A percentile compares a stretch with the other conserved stretches of the same genome.
phyloP scores from a whole-genome alignment of 768 basidiomycete species.

The Podaxis rugospora region DNA sequence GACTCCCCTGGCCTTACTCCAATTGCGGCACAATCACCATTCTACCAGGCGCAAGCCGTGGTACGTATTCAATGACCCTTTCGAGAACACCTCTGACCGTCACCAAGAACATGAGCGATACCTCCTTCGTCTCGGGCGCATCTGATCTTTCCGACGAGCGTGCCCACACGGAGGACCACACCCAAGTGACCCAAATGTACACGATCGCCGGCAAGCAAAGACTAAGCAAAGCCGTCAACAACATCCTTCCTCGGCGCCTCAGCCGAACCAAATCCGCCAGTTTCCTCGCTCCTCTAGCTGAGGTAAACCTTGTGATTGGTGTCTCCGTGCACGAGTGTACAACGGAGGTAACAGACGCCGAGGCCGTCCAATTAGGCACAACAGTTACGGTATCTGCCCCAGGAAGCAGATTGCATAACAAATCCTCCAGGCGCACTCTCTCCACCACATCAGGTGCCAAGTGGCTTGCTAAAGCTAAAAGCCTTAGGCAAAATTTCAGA shows the following conservation, averaged over 20 bases:
- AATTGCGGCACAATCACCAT: conserved; percentile 2
- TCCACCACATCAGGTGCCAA: not conserved
- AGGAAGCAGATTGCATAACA: conserved; percentile 1
- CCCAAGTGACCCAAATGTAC: not conserved
- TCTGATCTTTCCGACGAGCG: conserved; percentile 7
- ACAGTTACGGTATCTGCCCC: conserved; percentile 8
- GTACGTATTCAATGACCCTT: not conserved
- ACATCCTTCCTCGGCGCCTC: conserved; percentile 3
- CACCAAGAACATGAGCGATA: conserved; percentile 6
- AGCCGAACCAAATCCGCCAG: conserved; percentile 4
- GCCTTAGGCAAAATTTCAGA: not conserved
- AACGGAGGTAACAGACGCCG: not conserved
- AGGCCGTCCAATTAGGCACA: conserved; percentile 4
- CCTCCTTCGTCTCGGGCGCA: conserved; percentile 3
- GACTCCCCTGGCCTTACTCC: not conserved
- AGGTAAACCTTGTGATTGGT: conserved; percentile 6
- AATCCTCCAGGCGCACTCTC: conserved; percentile 1
- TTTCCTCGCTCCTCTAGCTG: not conserved
- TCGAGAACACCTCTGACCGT: not conserved
- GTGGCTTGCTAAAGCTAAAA: conserved; percentile 7
- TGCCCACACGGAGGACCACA: conserved; percentile 4
- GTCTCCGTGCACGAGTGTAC: conserved; percentile 8
- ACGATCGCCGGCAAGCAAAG: conserved; percentile 5
- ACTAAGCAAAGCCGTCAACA: conserved; percentile 7
- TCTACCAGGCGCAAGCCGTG: conserved; percentile 8